A percentile compares a stretch with the other conserved stretches of the same genome.
Conservation (phyloP, 768 basidiomycete species). For the Obba rivulosa region DNA sequence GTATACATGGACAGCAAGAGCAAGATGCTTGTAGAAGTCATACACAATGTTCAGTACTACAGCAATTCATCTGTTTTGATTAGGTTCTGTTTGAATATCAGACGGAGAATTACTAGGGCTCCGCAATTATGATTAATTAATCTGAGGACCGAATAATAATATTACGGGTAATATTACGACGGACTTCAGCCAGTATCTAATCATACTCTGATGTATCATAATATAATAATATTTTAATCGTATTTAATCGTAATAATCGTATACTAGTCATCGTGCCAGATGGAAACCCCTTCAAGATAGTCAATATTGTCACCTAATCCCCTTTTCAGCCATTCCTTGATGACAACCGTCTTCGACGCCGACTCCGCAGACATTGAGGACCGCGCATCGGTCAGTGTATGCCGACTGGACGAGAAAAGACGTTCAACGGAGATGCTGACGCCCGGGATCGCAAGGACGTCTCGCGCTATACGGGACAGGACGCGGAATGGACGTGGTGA, state of each 20-base stretch:
- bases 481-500: conserved; percentile 1
- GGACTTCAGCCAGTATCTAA: no score
- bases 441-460: conserved; percentile 17
- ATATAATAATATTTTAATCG: no score
- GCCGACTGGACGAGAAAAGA: conserved; percentile 12
- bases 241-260: conserved; percentile 3
- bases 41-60: no score
- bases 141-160: no score
- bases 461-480: conserved; percentile 10
- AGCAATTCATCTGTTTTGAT: no score
- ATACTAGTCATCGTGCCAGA: conserved; percentile 1
- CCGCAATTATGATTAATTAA: no score
- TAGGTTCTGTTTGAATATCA: no score
- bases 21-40: background rate
- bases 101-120: no score
- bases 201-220: no score
- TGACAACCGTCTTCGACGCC: conserved; percentile 6
- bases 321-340: conserved; percentile 16
- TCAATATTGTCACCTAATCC: conserved; percentile 14
- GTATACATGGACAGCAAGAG: background rate
- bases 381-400: conserved; percentile 10
- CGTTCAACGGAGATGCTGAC: conserved; percentile 18
- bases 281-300: conserved; percentile 10
- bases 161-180: no score
- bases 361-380: conserved; percentile 14